Conservation (phyloP, 768 basidiomycete species). For the Cystobasidium tubakii region DNA sequence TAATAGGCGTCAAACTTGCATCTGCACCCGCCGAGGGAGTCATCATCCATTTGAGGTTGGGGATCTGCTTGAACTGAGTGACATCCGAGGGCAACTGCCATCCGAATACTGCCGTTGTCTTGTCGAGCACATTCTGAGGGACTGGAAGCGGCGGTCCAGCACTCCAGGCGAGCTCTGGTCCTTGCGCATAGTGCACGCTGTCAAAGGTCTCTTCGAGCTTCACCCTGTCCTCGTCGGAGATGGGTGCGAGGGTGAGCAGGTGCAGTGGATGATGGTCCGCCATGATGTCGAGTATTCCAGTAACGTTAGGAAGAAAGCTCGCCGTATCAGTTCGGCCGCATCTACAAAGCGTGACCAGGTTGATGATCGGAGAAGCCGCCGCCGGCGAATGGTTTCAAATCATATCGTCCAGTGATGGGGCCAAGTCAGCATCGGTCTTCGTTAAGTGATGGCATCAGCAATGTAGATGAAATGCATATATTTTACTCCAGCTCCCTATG, state of each 20-base stretch:
- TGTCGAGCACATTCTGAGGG: background rate
- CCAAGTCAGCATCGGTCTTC: too few species aligned
- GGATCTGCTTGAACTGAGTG: background rate
- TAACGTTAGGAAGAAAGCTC: too few species aligned
- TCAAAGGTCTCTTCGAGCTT: constrained; percentile 14
- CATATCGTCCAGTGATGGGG: too few species aligned
- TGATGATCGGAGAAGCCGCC: background rate
- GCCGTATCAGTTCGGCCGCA: background rate
- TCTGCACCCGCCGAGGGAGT: constrained; percentile 26
- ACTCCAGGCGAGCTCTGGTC: background rate
- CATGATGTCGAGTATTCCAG: too few species aligned
- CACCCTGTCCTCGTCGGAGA: constrained; percentile 15
- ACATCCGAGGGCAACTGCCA: constrained; percentile 21
- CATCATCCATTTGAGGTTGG: constrained; percentile 23
- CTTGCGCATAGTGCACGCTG: constrained; percentile 8
- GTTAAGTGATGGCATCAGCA: too few species aligned
- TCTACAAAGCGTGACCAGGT: background rate
- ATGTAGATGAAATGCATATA: too few species aligned
- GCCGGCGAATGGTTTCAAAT: too few species aligned
- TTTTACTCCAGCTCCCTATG: too few species aligned
- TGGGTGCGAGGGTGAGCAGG: constrained; percentile 10
- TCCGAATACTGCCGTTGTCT: constrained; percentile 11
- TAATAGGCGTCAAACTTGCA: background rate
- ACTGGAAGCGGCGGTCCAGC: constrained; percentile 8
- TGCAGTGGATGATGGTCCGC: background rate